Evolutionary conservation across 768 basidiomycete genomes (phyloP).

Genomic region (Podaxis carcinomalis): DNA sequence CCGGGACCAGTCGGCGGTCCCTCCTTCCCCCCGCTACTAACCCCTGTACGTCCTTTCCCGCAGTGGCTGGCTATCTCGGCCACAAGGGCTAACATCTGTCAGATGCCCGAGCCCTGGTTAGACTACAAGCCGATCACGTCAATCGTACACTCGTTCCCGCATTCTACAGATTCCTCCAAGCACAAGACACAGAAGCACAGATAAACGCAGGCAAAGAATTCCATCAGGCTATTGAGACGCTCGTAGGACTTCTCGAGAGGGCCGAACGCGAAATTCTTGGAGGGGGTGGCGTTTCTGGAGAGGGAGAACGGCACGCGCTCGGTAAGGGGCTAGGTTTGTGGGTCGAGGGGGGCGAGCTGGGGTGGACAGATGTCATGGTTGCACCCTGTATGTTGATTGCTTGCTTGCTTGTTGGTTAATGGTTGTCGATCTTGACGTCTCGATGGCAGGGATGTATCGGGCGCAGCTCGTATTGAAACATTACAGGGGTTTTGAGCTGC

Average conservation of each 20-base stretch:
- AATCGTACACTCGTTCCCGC: slow-evolving; percentile 61
- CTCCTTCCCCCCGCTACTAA: slow-evolving; percentile 55
- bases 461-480: slow-evolving; percentile 58
- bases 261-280: slow-evolving; percentile 41
- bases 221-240: slow-evolving; percentile 40
- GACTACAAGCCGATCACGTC: slow-evolving; percentile 66
- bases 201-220: slow-evolving; percentile 51
- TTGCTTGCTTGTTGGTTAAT: slow-evolving; percentile 1
- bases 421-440: neutral
- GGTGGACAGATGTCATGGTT: slow-evolving; percentile 63
- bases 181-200: slow-evolving; percentile 54
- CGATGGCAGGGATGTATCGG: slow-evolving; percentile 57
- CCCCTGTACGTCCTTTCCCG: slow-evolving; percentile 43
- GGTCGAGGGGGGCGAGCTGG: slow-evolving; percentile 49
- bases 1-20: slow-evolving; percentile 39
- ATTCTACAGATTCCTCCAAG: slow-evolving; percentile 74
- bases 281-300: slow-evolving; percentile 33
- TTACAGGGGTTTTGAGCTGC: slow-evolving; percentile 64
- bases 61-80: neutral
- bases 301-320: slow-evolving; percentile 34
- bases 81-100: neutral
- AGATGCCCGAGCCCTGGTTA: slow-evolving; percentile 67
- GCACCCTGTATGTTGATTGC: slow-evolving; percentile 54
- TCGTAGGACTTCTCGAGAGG: slow-evolving; percentile 54
- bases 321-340: slow-evolving; percentile 52